Evolutionary conservation across 305 asterid genomes (phyloP).

Genomic region (Lippia alba): DNA sequence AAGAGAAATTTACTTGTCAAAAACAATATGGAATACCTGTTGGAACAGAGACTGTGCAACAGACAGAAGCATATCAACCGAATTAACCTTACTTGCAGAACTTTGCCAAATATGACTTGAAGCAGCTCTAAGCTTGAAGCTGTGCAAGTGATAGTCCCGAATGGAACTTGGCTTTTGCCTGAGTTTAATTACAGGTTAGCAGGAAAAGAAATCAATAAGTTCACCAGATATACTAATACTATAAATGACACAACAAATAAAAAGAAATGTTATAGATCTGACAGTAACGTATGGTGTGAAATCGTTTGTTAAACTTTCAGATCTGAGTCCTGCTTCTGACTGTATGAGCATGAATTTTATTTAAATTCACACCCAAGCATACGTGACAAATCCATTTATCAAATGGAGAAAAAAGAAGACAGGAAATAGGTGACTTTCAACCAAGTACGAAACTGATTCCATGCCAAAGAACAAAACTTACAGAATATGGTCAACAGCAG

Average conservation of each 20-base stretch:
- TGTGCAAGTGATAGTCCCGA: constrained; percentile 63
- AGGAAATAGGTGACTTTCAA: too few species aligned
- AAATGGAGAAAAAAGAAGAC: not conserved
- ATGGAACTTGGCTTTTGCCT: constrained; percentile 56
- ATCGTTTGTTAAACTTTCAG: not conserved
- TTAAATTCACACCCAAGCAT: not conserved
- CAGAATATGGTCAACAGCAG: constrained; percentile 62
- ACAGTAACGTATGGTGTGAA: constrained; percentile 1
- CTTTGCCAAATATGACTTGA: constrained; percentile 79
- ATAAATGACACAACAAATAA: not conserved
- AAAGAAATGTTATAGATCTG: not conserved
- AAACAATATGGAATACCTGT: constrained; percentile 55
- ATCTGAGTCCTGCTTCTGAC: too few species aligned
- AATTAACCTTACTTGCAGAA: constrained; percentile 43
- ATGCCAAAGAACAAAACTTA: constrained; percentile 38
- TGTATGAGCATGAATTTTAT: not conserved
- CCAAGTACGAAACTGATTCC: not conserved
- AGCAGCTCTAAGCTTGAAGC: constrained; percentile 75
- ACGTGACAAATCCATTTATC: not conserved
- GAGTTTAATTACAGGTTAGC: constrained; percentile 29
- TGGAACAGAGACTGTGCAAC: constrained; percentile 78
- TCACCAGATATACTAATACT: too few species aligned
- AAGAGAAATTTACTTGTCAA: constrained; percentile 14
- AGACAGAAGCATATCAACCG: constrained; percentile 57
- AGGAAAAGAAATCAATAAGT: constrained; percentile 11